phyloP scores from a whole-genome alignment of 2,329 filamentous ascomycete species.

The Pyricularia pennisetigena region DNA sequence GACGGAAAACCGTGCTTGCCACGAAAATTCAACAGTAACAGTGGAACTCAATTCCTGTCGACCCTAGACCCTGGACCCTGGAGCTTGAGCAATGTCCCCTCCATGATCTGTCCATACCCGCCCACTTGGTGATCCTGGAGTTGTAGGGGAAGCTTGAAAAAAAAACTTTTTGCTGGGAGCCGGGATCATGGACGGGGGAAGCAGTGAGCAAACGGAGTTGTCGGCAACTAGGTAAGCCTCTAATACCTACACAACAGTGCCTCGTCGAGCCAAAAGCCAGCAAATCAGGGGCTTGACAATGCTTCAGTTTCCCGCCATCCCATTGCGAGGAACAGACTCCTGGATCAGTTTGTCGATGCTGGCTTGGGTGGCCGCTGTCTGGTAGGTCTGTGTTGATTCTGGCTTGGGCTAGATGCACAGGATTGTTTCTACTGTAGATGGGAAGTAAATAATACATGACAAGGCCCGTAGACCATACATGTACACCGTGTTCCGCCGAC shows the following conservation, averaged over 20 bases:
- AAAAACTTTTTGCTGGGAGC: background rate
- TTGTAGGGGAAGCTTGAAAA: background rate
- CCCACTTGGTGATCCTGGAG: background rate
- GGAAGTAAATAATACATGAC: background rate
- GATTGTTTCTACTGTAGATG: background rate
- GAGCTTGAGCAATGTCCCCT: background rate
- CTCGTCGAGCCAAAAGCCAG: background rate
- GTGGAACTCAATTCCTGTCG: background rate
- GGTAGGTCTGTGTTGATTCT: background rate
- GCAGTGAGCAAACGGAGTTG: too few relatives aligned
- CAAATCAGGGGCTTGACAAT: background rate
- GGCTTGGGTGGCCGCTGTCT: background rate
- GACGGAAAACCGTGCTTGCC: background rate
- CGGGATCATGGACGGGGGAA: background rate
- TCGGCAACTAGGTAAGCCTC: background rate
- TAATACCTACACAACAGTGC: background rate
- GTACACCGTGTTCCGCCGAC: background rate
- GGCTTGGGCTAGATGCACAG: background rate
- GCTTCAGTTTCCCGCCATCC: background rate
- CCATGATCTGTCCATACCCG: background rate
- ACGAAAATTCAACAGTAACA: background rate
- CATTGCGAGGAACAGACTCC: background rate
- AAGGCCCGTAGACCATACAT: background rate
- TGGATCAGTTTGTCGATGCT: background rate
- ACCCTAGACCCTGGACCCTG: background rate